Percentiles rank a stretch among this genome's conserved stretches.
These are phyloP conservation scores for Ambrosia trifida DNA, from an alignment of 129 eudicot species.

Conservation along the genomic window DNA sequence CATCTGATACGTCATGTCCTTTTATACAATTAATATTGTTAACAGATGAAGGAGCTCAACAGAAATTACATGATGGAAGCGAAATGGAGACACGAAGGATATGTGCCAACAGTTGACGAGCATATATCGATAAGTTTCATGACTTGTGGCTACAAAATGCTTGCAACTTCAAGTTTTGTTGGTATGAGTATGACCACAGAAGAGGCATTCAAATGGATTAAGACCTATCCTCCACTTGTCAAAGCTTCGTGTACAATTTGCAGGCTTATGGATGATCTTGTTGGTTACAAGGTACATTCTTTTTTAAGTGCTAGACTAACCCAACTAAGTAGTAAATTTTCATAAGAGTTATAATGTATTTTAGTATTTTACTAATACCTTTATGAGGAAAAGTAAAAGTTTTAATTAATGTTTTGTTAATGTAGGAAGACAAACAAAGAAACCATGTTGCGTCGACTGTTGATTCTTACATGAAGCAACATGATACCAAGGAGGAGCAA, in stretches of 20 bases:
- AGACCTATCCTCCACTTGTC: slow-evolving; percentile 1
- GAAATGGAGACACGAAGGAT: background rate
- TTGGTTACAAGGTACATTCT: slow-evolving; percentile 12
- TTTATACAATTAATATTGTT: no score
- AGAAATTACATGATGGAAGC: background rate
- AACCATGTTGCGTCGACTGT: background rate
- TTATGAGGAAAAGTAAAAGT: no score
- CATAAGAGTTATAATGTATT: no score
- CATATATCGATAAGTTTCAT: background rate
- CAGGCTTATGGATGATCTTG: slow-evolving; percentile 1
- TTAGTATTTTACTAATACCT: no score
- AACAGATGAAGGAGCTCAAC: background rate
- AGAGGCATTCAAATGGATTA: background rate
- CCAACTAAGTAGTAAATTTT: background rate
- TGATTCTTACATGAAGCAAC: slow-evolving; percentile 6
- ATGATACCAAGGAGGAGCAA: background rate
- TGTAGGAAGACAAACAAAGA: slow-evolving; percentile 1
- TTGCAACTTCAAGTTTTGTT: background rate
- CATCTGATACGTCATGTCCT: background rate
- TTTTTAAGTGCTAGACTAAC: background rate
- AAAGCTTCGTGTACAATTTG: background rate
- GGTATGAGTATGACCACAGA: background rate
- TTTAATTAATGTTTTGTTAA: background rate
- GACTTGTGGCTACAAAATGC: background rate
- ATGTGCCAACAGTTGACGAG: slow-evolving; percentile 1